phyloP scores from a whole-genome alignment of 495 filamentous ascomycete species.

The Neurospora intermedia region DNA sequence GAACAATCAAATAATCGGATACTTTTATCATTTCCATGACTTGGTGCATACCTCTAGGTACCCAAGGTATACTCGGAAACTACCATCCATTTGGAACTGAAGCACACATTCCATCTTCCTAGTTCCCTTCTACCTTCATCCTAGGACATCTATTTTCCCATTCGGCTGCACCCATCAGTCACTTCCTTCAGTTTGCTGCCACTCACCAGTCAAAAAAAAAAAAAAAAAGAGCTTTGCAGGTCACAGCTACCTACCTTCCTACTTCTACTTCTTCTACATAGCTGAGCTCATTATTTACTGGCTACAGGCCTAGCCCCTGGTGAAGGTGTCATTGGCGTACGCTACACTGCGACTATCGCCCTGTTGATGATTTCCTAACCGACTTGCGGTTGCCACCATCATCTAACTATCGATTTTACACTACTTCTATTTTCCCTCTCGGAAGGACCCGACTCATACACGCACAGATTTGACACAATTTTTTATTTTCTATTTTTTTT shows the following conservation, averaged over 20 bases:
- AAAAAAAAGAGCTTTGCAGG: not conserved
- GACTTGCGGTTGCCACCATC: not conserved
- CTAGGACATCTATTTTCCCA: not conserved
- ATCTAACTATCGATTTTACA: not conserved
- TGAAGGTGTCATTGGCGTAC: not conserved
- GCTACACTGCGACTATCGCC: not conserved
- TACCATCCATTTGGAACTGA: no score
- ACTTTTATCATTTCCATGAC: not conserved
- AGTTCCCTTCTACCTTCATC: not conserved
- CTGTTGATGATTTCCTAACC: not conserved
- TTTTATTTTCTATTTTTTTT: not conserved
- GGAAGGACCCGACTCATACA: not conserved
- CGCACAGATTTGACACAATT: not conserved
- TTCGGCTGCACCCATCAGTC: not conserved
- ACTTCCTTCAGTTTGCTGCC: not conserved
- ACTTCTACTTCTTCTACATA: not conserved
- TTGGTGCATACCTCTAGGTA: not conserved
- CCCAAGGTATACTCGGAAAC: no score
- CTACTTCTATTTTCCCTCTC: no score
- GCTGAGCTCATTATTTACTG: not conserved
- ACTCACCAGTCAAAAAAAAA: not conserved
- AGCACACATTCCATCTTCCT: no score
- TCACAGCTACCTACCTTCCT: not conserved
- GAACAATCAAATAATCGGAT: not conserved
- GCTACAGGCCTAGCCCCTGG: not conserved